phyloP scores from a whole-genome alignment of 75 land plant species.

The Picea sitchensis region DNA sequence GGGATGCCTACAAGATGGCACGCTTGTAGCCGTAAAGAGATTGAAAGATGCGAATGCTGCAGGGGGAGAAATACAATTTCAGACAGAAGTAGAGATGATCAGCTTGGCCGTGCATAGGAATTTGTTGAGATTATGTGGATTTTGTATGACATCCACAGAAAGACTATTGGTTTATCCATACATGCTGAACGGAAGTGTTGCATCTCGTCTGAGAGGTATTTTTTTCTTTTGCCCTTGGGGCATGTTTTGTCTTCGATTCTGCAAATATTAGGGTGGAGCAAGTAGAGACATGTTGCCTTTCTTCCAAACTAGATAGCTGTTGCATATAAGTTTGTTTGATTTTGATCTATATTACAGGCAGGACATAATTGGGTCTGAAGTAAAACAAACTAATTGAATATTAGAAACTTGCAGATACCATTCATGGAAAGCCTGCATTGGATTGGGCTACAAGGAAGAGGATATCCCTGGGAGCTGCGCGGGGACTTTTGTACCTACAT shows the following conservation, averaged over 20 bases:
- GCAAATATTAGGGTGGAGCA: not conserved
- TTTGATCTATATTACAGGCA: not conserved
- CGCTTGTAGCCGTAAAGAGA: constrained; percentile 81
- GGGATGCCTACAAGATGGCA: constrained; percentile 71
- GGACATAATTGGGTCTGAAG: not conserved
- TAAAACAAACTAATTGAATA: constrained; percentile 4
- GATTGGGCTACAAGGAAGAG: constrained; percentile 77
- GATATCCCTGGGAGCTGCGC: constrained; percentile 69
- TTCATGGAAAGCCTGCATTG: constrained; percentile 53
- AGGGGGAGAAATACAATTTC: constrained; percentile 71
- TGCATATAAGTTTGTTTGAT: not conserved
- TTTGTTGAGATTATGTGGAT: constrained; percentile 67
- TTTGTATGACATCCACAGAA: constrained; percentile 66
- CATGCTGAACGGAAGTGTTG: constrained; percentile 91
- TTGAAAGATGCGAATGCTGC: constrained; percentile 68
- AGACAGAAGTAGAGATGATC: constrained; percentile 87
- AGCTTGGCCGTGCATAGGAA: constrained; percentile 84
- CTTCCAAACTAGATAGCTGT: not conserved
- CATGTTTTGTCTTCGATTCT: not conserved
- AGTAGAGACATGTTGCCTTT: not conserved
- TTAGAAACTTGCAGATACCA: constrained; percentile 6
- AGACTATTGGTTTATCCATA: constrained; percentile 76
- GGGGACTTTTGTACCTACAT: constrained; percentile 75
- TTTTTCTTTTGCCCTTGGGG: not conserved
- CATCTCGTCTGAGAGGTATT: constrained; percentile 81